These are phyloP conservation scores for Lathyrus oleraceus DNA, from an alignment of 306 rosid species.

Conservation along the genomic window DNA sequence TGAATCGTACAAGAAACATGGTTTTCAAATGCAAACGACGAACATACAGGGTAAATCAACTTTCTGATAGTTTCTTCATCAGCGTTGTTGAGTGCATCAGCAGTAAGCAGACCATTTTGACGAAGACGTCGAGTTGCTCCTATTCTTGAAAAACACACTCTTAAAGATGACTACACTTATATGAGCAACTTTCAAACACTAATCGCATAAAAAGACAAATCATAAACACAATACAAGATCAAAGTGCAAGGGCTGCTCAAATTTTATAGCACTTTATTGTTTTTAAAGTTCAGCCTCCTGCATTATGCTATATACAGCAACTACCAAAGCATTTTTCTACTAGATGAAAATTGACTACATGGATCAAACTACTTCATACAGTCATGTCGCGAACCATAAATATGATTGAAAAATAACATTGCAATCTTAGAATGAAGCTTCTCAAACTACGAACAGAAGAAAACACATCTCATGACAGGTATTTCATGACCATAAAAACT, in stretches of 20 bases:
- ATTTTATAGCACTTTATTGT: slow-evolving; percentile 9
- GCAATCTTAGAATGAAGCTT: slow-evolving; percentile 16
- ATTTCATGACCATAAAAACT: slow-evolving; percentile 14
- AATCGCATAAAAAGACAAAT: slow-evolving; percentile 15
- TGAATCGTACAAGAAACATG: neutral
- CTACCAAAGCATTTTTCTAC: neutral
- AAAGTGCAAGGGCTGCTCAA: slow-evolving; percentile 1
- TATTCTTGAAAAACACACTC: slow-evolving; percentile 44
- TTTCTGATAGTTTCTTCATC: slow-evolving; percentile 77
- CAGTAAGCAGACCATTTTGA: slow-evolving; percentile 67
- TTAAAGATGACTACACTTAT: slow-evolving; percentile 26
- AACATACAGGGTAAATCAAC: slow-evolving; percentile 85
- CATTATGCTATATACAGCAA: slow-evolving; percentile 21
- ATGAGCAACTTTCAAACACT: slow-evolving; percentile 3
- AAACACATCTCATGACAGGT: neutral
- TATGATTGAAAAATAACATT: slow-evolving; percentile 1
- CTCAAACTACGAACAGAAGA: slow-evolving; percentile 18
- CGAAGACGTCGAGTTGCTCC: slow-evolving; percentile 86
- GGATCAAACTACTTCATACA: neutral
- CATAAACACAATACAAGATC: neutral
- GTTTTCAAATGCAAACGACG: slow-evolving; percentile 19
- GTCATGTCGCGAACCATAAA: neutral
- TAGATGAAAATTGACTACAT: neutral
- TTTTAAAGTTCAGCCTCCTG: slow-evolving; percentile 18
- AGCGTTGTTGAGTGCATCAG: slow-evolving; percentile 69